Conservation (phyloP, 78 protist genomes). For the Cavenderia fasciculata region DNA sequence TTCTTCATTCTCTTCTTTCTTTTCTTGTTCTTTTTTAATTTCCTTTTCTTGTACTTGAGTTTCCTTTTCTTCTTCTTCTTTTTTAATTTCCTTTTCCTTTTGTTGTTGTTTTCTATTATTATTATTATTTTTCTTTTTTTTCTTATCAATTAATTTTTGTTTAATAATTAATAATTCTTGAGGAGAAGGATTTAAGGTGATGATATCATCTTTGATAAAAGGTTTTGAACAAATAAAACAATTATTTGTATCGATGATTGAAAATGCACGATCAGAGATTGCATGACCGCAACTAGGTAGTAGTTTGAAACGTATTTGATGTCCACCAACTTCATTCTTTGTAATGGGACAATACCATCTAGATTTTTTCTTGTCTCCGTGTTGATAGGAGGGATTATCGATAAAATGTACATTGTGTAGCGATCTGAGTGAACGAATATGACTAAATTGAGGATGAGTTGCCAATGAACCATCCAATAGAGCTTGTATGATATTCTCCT, state of each 20-base stretch:
- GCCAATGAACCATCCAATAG: constrained; percentile 22
- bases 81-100: too few species aligned
- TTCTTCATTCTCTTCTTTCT: too few species aligned
- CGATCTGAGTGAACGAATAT: constrained; percentile 31
- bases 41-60: too few species aligned
- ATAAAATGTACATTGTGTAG: constrained; percentile 27
- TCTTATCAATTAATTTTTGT: too few species aligned
- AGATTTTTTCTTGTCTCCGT: background rate
- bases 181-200: background rate
- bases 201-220: background rate
- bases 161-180: background rate
- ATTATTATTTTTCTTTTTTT: too few species aligned
- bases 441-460: background rate
- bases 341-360: constrained; percentile 71
- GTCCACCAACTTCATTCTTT: constrained; percentile 26
- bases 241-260: background rate
- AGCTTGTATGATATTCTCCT: constrained; percentile 32
- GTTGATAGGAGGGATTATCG: constrained; percentile 5
- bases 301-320: constrained; percentile 13
- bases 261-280: constrained; percentile 25
- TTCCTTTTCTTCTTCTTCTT: too few species aligned
- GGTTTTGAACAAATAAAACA: background rate
- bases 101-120: too few species aligned
- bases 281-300: constrained; percentile 60
- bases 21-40: too few species aligned